Percentiles rank a stretch among this genome's conserved stretches.
phyloP scores from a whole-genome alignment of 2,329 filamentous ascomycete genomes.

The Trichophyton equinum region DNA sequence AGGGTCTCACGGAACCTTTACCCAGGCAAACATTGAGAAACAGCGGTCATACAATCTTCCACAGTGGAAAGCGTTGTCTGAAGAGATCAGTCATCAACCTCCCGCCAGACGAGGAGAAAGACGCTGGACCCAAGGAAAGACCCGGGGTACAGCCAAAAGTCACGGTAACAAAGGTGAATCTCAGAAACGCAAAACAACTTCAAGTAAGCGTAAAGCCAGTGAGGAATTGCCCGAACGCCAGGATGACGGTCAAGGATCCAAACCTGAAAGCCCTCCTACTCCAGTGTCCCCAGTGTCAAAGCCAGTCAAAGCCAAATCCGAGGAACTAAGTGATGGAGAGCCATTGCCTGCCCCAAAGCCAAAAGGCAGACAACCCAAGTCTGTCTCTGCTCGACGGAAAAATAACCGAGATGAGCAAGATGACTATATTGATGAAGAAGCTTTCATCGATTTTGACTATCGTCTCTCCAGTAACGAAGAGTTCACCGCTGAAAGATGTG shows the following conservation, averaged over 20 bases:
- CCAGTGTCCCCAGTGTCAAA: conserved; percentile 44
- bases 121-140: conserved; percentile 38
- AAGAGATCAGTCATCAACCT: conserved; percentile 91
- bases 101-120: conserved; percentile 67
- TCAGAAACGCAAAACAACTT: conserved; percentile 34
- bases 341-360: conserved; percentile 31
- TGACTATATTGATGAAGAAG: conserved; percentile 73
- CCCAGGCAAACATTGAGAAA: conserved; percentile 93
- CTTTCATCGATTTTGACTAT: conserved; percentile 86
- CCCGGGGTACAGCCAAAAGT: conserved; percentile 26
- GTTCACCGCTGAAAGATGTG: conserved; percentile 80
- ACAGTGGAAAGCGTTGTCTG: conserved; percentile 86
- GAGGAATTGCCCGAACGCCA: conserved; percentile 28
- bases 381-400: conserved; percentile 75
- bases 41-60: conserved; percentile 92
- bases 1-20: conserved; percentile 87
- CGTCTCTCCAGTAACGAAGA: conserved; percentile 70
- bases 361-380: conserved; percentile 50
- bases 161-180: conserved; percentile 27
- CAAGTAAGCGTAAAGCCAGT: conserved; percentile 29
- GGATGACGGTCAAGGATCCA: conserved; percentile 23
- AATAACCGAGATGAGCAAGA: conserved; percentile 68
- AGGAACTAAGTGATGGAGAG: conserved; percentile 37
- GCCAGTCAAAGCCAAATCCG: conserved; percentile 42
- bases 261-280: conserved; percentile 39